Evolutionary conservation across 73 alveolate genomes (phyloP), one percentile per base, ranked within the genome.

Genomic region (Halteria grandinella): DNA sequence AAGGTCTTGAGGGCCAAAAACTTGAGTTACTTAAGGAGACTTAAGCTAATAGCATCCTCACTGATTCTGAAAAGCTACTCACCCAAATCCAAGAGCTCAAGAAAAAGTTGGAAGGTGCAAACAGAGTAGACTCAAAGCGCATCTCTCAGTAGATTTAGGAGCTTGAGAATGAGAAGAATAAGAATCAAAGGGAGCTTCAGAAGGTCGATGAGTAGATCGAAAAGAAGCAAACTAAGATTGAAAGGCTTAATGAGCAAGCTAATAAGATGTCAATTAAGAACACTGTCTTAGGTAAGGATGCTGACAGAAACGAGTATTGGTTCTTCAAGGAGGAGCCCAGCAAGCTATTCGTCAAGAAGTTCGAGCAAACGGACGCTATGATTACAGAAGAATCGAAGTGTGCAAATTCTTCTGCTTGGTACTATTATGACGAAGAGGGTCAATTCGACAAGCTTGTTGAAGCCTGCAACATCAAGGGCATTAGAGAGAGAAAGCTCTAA

Each of bases 261-360:
- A 66, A 40, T 45, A 78, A 75, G 34, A 69, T 82, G 1, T 80
- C 88, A 15, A 62, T 85, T 8, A 85, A 80, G 32, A 78, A 59
- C 8, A 32, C 86, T 6, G 62, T 70, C 49, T 24, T 85, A 3
- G 94, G 94, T 0, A 58, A 43, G 14, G 94, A 85, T 50, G 79
- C 58, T 17, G 87, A 85, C 28, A 44, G 45, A 20, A 64, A 85
- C 43, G 94, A 85, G 43, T 85, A 85, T 60, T 85, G 88, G 86
- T 69, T 66, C 37, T 85, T 77, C 53, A 85, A 85, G 59, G 88
- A 69, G 44, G 94, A 85, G n/a, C 86, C 78, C 11, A 48, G 70
- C 0, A 85, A 60, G 41, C 17, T 85, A 1, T 85, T 76, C 64
- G 79, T 85, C n/a, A 76, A 49, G 77, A 47, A 23, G 41, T 52